Base-by-base conservation (phyloP, 2,329 filamentous ascomycete genomes). In the Amylocarpus encephaloides region DNA sequence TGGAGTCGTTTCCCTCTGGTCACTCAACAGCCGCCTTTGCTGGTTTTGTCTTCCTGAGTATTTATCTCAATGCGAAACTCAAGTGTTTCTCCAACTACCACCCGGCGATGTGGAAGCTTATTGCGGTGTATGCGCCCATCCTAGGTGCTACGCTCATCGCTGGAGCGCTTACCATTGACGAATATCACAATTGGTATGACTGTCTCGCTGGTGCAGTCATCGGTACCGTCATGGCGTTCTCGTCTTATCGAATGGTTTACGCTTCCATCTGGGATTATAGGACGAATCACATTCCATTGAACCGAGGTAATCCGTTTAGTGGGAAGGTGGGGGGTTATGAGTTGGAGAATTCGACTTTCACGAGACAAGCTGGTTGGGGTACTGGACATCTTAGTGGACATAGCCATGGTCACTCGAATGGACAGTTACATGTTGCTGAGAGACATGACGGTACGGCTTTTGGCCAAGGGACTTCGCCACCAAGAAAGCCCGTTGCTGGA, bases 61-160 rank as follows among this genome's bases (percentile, higher is more conserved):
- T 89, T 1, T 90, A 88, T 69, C 77, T 90, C 40, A 89, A 89
- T 66, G 85, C 83, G 43, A 89, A 89, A 71, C 74, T 90, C 57
- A 89, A 88, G 73, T 77, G 88, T 49, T 88, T 82, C 59, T 71
- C 78, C 55, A 84, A 87, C 71, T 84, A 85, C 64, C 85, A 88
- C 62, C 79, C 85, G 0, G 73, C 80, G 11, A 80, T 87, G 75
- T 88, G 85, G 85, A 88, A 88, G 69, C 68, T 88, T 11, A 71
- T 85, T 30, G 76, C 73, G 13, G 70, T 80, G 19, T 85, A 84
- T 60, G 74, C 79, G 0, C 85, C 86, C 0, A 68, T 89, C 2
- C 77, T 89, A 0, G 82, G 80, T 2, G 85, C 85, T 0, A 74
- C 73, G 2, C 70, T 89, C 2, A 86, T 89, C 39, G 83, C 77